Conservation (phyloP, 192 early-diverging fungal species). For the Rhizoclosmatium globosum region DNA sequence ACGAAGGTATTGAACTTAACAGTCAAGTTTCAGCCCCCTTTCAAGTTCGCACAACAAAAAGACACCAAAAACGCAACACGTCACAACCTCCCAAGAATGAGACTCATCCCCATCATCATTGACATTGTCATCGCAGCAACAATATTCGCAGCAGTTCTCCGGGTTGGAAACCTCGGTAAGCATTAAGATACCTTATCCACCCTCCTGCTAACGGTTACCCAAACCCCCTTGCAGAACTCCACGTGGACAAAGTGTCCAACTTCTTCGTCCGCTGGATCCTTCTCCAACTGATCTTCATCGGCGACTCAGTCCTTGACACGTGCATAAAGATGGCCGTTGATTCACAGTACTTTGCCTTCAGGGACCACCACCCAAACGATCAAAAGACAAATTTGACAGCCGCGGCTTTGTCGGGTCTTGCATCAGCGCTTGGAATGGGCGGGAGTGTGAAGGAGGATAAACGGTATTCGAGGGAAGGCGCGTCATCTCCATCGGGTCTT, state of each 20-base stretch:
- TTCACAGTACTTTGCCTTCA: conserved; percentile 6
- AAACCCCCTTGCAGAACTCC: conserved; percentile 31
- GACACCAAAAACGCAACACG: too few species aligned
- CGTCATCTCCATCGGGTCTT: not conserved
- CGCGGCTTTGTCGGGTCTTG: conserved; percentile 27
- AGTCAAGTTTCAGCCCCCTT: too few species aligned
- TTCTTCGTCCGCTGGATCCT: conserved; percentile 35
- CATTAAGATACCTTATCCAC: too few species aligned
- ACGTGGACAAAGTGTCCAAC: conserved; percentile 30
- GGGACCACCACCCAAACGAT: not conserved
- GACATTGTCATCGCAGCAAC: conserved; percentile 35
- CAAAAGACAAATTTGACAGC: not conserved
- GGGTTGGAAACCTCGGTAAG: conserved; percentile 32
- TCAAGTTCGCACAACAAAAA: too few species aligned
- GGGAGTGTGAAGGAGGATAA: not conserved
- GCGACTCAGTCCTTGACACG: conserved; percentile 36
- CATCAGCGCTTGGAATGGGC: conserved; percentile 18
- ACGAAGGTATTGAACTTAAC: too few species aligned
- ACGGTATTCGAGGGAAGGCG: conserved; percentile 4
- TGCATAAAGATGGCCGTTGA: not conserved
- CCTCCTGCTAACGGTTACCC: not conserved
- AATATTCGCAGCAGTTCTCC: conserved; percentile 25
- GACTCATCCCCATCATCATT: conserved; percentile 39
- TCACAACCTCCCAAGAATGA: conserved; percentile 4
- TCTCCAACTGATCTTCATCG: conserved; percentile 39